Conservation (phyloP, 805 yeast genomes). For the Yamadazyma kitorensis region DNA sequence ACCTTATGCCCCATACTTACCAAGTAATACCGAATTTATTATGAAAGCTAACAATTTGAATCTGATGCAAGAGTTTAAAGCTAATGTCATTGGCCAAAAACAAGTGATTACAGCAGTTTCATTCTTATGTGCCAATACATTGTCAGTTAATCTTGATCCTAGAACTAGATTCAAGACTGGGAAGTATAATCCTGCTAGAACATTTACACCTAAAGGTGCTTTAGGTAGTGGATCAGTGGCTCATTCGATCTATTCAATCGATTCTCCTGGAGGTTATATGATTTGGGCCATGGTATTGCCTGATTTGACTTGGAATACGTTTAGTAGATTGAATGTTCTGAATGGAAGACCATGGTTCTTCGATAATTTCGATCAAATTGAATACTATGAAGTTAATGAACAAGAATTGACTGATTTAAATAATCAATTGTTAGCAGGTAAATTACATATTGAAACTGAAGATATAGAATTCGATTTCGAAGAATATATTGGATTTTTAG, state of each 20-base stretch:
- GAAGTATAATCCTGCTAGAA: slow-evolving; percentile 94
- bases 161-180: slow-evolving; percentile 89
- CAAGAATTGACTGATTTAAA: slow-evolving; percentile 35
- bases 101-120: slow-evolving; percentile 94
- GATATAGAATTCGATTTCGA: slow-evolving; percentile 29
- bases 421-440: slow-evolving; percentile 25
- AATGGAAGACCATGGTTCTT: slow-evolving; percentile 28
- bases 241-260: slow-evolving; percentile 97
- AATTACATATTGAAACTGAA: slow-evolving; percentile 22
- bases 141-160: slow-evolving; percentile 97
- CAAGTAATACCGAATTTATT: slow-evolving; percentile 93
- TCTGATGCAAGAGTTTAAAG: slow-evolving; percentile 70
- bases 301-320: slow-evolving; percentile 31
- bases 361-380: slow-evolving; percentile 28
- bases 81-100: slow-evolving; percentile 84
- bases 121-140: slow-evolving; percentile 96
- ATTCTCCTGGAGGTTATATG: slow-evolving; percentile 98
- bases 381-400: slow-evolving; percentile 34
- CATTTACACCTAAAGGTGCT: slow-evolving; percentile 93
- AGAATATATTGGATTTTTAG: slow-evolving; percentile 25
- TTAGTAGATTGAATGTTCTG: slow-evolving; percentile 18
- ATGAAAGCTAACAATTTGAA: slow-evolving; percentile 79
- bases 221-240: slow-evolving; percentile 98
- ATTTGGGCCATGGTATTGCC: slow-evolving; percentile 73
- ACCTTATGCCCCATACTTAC: slow-evolving; percentile 95